Base-by-base conservation (phyloP, 202 grass and related monocot genomes). In the Setaria viridis region DNA sequence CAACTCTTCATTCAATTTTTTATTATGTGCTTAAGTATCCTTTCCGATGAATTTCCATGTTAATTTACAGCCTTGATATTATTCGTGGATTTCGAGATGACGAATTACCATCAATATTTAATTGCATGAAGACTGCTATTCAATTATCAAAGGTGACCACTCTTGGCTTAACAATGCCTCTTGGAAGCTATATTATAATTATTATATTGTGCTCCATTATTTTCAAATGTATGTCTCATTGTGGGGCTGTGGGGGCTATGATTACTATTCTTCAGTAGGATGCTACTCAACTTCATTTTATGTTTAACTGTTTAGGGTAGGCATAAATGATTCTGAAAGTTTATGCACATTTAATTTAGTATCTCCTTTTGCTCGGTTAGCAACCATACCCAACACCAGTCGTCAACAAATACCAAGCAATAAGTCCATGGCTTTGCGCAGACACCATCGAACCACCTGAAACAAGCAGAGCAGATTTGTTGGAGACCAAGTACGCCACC, bases 81-180 rank as follows among this genome's bases (percentile, higher is more conserved):
- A 15, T 95, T 55, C 81, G 80, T 83, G 79, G 74, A 70, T 91
- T 90, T 66, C 88, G 60, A 89, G 88, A 88, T 35, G 77, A 89
- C 37, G 93, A 99, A 80, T 88, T 90, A 25, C 80, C 89, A 71
- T 88, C 68, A 69, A 92, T 94, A 73, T 92, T 86, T 85, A 62
- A 87, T 62, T 91, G 17, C 81, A 99, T 95, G 90, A 92, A 84
- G 62, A 87, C 78, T 88, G 84, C 90, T 49, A 81, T 99, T 49
- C 79, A 92, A 16, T 35, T 94, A 42, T 85, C 89, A 82, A 78
- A 90, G 80, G 72, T 86, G 42, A 77, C 17, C 20, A 32, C 64
- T 42, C 15, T 20, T 79, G 65, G 56, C 67, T 77, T 64, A 59
- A 70, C 34, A 79, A 57, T 87, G 84, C 17, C 65, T 58, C 8